Percentiles rank a stretch among this genome's conserved stretches.
Conservation (phyloP, 352 stramenopile species). For the Pythium catenulatum region DNA sequence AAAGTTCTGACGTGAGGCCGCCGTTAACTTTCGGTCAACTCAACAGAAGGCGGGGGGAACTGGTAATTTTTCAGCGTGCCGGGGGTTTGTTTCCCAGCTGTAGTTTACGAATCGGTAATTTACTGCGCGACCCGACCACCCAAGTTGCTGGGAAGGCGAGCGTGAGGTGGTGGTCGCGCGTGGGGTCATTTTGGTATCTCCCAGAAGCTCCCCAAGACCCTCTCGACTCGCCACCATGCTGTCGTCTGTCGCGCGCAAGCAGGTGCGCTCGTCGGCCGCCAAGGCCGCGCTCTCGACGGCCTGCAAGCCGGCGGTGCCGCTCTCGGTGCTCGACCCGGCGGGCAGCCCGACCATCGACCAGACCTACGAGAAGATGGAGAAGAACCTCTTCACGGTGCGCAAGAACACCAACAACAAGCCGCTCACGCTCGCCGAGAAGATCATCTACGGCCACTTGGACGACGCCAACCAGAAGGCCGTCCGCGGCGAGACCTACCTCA, state of each 20-base stretch:
- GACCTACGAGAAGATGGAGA: constrained; percentile 96
- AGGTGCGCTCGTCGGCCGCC: constrained; percentile 79
- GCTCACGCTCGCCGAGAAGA: constrained; percentile 96
- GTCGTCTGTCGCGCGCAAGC: constrained; percentile 79
- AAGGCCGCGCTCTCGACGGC: constrained; percentile 88
- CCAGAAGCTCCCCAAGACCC: constrained; percentile 40
- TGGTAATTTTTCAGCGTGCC: constrained; percentile 21
- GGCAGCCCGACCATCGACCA: constrained; percentile 95
- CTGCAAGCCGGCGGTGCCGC: constrained; percentile 85
- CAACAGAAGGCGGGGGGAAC: not conserved
- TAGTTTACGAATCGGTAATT: constrained; percentile 43
- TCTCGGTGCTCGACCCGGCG: constrained; percentile 94
- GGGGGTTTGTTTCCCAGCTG: constrained; percentile 32
- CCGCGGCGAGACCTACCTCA: constrained; percentile 95
- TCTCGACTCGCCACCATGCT: constrained; percentile 79
- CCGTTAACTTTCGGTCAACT: not conserved
- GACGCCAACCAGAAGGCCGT: constrained; percentile 89
- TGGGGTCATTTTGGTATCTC: constrained; percentile 92
- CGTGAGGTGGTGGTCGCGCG: constrained; percentile 57
- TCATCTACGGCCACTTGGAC: constrained; percentile 96
- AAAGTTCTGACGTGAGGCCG: constrained; percentile 27
- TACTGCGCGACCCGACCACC: constrained; percentile 39
- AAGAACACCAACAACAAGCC: constrained; percentile 94
- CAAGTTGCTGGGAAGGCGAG: not conserved
- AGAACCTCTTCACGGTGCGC: constrained; percentile 93